A percentile compares a stretch with the other conserved stretches of the same genome.
phyloP scores from a whole-genome alignment of 805 yeast species.

The Saccharomycopsis lassenensis region DNA sequence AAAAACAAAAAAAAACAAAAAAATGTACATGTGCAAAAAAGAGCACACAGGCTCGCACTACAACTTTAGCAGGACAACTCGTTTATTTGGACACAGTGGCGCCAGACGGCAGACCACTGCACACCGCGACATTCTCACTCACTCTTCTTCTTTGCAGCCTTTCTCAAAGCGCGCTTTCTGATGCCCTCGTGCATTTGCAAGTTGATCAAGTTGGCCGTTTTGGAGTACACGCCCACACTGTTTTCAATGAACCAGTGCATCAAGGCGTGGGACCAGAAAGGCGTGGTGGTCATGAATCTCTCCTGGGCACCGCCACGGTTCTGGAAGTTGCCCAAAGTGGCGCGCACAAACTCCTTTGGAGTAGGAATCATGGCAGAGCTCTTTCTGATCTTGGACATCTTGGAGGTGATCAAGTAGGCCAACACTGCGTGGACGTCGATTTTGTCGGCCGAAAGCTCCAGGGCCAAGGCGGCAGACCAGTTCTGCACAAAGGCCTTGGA shows the following conservation, averaged over 20 bases:
- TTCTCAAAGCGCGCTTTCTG: constrained; percentile 72
- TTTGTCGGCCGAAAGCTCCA: constrained; percentile 57
- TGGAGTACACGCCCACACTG: constrained; percentile 74
- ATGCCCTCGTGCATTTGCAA: constrained; percentile 68
- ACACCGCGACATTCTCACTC: neutral
- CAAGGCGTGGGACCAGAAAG: constrained; percentile 89
- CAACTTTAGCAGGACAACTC: too few species aligned
- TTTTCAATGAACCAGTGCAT: constrained; percentile 75
- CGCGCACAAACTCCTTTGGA: constrained; percentile 68
- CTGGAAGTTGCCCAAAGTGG: constrained; percentile 61
- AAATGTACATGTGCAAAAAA: too few species aligned
- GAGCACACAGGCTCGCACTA: too few species aligned
- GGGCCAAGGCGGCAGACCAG: constrained; percentile 85
- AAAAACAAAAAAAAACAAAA: too few species aligned
- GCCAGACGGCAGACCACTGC: too few species aligned
- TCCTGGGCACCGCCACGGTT: constrained; percentile 90
- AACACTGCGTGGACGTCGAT: constrained; percentile 81
- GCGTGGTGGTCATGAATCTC: constrained; percentile 75
- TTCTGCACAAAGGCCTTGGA: constrained; percentile 90
- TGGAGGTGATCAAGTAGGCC: constrained; percentile 85
- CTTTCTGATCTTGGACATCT: constrained; percentile 88
- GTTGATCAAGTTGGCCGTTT: constrained; percentile 58
- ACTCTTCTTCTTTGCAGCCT: constrained; percentile 33
- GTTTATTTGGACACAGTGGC: too few species aligned
- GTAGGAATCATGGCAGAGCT: constrained; percentile 68